Conservation (phyloP, 192 early-diverging fungal genomes). For the Entomortierella lignicola region DNA sequence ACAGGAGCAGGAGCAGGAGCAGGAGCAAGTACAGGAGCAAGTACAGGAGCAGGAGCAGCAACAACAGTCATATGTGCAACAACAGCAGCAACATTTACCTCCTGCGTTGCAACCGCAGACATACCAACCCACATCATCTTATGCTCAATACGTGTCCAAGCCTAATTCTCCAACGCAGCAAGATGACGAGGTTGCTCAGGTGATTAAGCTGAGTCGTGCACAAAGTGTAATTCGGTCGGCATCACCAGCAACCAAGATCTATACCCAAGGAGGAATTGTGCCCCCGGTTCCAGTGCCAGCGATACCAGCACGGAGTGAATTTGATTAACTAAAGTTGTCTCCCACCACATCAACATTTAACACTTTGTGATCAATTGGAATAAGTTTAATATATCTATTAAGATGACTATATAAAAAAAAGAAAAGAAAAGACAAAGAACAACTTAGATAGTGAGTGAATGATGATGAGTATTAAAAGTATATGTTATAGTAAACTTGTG, state of each 20-base stretch:
- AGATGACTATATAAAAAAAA: no score
- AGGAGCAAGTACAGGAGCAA: background rate
- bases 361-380: no score
- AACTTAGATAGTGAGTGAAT: no score
- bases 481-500: no score
- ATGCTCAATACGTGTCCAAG: background rate
- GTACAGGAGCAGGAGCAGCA: constrained; percentile 6
- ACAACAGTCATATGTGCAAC: constrained; percentile 7
- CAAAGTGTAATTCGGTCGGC: constrained; percentile 45
- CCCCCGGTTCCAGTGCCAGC: constrained; percentile 23
- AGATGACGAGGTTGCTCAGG: constrained; percentile 43
- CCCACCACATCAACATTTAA: no score
- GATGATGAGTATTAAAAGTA: no score
- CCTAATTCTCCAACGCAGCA: background rate
- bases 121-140: constrained; percentile 41
- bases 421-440: no score
- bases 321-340: no score
- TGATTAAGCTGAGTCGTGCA: constrained; percentile 38
- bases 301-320: background rate
- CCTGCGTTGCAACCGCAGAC: constrained; percentile 25
- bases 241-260: constrained; percentile 47
- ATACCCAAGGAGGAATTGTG: constrained; percentile 43
- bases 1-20: background rate
- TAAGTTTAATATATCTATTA: no score
- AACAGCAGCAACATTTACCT: constrained; percentile 30